Percentiles rank a stretch among this genome's conserved stretches.
phyloP scores from a whole-genome alignment of 2,329 filamentous ascomycete species.

The Gnomoniopsis sp. region DNA sequence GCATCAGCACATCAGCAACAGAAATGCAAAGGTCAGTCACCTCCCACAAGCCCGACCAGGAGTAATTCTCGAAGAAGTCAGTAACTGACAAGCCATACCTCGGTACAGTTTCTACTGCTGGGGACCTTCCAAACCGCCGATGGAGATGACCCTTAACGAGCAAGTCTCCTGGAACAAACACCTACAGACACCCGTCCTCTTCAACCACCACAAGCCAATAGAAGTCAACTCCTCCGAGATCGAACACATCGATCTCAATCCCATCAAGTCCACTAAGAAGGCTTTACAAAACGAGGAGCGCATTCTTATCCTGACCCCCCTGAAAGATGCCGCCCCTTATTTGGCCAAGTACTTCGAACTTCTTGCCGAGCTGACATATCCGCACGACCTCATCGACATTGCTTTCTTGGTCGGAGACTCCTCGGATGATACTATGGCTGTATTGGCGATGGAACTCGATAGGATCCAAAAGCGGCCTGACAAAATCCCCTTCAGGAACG shows the following conservation, averaged over 20 bases:
- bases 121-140: slow-evolving; percentile 91
- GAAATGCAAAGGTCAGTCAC: slow-evolving; percentile 82
- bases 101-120: slow-evolving; percentile 86
- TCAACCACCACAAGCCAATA: slow-evolving; percentile 90
- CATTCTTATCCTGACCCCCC: slow-evolving; percentile 85
- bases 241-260: slow-evolving; percentile 77
- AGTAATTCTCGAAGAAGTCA: neutral
- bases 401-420: slow-evolving; percentile 93
- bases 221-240: slow-evolving; percentile 80
- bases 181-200: slow-evolving; percentile 87
- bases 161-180: slow-evolving; percentile 86
- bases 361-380: slow-evolving; percentile 83
- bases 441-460: slow-evolving; percentile 79
- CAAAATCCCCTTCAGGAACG: slow-evolving; percentile 80
- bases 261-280: slow-evolving; percentile 74
- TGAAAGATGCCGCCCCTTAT: slow-evolving; percentile 82
- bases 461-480: slow-evolving; percentile 80
- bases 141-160: slow-evolving; percentile 92
- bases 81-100: slow-evolving; percentile 4
- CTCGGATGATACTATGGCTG: slow-evolving; percentile 84
- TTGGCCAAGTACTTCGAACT: slow-evolving; percentile 92
- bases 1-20: slow-evolving; percentile 72
- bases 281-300: slow-evolving; percentile 79
- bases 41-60: neutral
- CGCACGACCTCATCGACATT: slow-evolving; percentile 91